phyloP scores from a whole-genome alignment of 2,329 filamentous ascomycete genomes.

The Arthrobotrys musiformis region DNA sequence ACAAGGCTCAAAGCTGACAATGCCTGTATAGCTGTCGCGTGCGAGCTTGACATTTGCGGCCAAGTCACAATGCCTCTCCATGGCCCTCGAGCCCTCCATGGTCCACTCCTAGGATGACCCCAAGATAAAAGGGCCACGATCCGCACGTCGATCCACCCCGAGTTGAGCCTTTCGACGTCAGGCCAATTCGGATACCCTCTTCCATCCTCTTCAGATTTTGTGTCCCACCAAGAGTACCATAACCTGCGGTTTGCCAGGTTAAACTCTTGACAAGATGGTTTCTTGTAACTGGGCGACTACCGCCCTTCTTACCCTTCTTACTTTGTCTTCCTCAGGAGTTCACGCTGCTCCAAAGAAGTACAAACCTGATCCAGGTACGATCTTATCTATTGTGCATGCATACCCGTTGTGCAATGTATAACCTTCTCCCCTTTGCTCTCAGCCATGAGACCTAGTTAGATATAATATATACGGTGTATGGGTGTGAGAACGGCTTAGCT shows the following conservation, averaged over 20 bases:
- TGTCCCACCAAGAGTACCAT: background rate
- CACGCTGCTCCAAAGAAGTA: constrained; percentile 32
- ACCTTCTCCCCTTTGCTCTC: too few species aligned
- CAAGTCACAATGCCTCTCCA: background rate
- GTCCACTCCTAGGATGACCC: background rate
- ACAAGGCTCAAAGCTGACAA: background rate
- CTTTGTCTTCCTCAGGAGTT: constrained; percentile 26
- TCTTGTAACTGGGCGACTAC: constrained; percentile 24
- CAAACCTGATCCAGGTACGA: constrained; percentile 33
- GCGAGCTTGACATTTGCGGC: constrained; percentile 26
- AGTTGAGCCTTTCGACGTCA: constrained; percentile 30
- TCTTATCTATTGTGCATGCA: background rate
- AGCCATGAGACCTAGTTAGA: too few species aligned
- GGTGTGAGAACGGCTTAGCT: too few species aligned
- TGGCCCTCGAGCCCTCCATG: background rate
- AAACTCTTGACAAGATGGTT: constrained; percentile 39
- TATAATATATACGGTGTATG: too few species aligned
- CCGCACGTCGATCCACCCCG: constrained; percentile 25
- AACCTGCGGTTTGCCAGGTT: constrained; percentile 10
- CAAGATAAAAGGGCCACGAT: constrained; percentile 40
- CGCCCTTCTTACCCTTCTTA: constrained; percentile 30
- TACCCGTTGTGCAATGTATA: too few species aligned
- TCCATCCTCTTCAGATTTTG: background rate
- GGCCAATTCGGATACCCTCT: constrained; percentile 17
- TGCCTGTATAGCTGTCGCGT: constrained; percentile 42